Conservation (phyloP, 2,329 filamentous ascomycete species). For the Chrysoporthe cubensis region DNA sequence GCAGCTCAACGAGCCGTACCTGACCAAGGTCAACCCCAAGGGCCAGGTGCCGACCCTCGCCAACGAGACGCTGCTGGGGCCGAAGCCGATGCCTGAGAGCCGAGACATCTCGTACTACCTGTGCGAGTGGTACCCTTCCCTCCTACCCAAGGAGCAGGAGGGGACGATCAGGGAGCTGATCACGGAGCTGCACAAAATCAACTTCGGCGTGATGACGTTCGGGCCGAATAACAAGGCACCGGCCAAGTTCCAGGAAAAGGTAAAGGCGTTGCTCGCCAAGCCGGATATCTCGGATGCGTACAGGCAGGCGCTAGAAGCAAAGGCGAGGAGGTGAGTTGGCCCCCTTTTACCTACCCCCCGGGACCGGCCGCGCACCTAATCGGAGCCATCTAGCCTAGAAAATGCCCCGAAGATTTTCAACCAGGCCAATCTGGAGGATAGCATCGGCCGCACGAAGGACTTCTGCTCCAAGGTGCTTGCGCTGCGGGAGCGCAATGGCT, state of each 20-base stretch:
- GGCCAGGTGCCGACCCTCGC: not conserved
- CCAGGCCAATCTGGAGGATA: not conserved
- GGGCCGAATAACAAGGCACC: not conserved
- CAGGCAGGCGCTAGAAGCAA: slow-evolving; percentile 4
- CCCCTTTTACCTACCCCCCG: too few relatives aligned
- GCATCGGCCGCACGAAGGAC: not conserved
- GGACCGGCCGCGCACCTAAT: not conserved
- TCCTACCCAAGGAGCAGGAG: slow-evolving; percentile 10
- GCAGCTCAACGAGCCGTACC: not conserved
- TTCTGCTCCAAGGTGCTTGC: not conserved
- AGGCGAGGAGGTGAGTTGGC: not conserved
- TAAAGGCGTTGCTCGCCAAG: not conserved
- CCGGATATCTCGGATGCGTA: not conserved
- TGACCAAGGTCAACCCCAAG: slow-evolving; percentile 15
- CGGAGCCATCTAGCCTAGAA: not conserved
- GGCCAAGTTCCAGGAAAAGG: not conserved
- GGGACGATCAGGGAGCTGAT: not conserved
- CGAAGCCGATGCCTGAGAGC: slow-evolving; percentile 1
- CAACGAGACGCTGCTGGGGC: not conserved
- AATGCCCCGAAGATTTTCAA: not conserved
- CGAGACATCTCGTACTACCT: not conserved
- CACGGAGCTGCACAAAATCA: not conserved
- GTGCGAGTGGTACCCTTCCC: slow-evolving; percentile 11
- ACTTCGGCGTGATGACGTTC: not conserved
- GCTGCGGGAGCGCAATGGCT: not conserved